These are phyloP conservation scores for Dictyostelium capitatum DNA, from an alignment of 78 protist species.

Conservation along the genomic window DNA sequence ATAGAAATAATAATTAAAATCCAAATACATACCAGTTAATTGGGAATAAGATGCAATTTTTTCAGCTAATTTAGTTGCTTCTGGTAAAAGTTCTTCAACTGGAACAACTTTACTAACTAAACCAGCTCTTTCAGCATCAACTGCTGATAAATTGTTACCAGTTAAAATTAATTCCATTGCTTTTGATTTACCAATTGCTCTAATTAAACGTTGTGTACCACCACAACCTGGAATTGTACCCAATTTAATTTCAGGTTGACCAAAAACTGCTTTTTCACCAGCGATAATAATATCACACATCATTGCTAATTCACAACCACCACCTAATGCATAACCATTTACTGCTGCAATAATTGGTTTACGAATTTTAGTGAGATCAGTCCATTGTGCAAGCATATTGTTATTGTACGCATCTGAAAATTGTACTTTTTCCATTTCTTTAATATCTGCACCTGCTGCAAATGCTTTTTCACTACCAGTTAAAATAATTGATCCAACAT, in stretches of 20 bases:
- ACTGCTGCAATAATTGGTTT: conserved; percentile 99
- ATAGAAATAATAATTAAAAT: neutral
- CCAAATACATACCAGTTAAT: conserved; percentile 61
- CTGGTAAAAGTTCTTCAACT: conserved; percentile 86
- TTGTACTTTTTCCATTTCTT: conserved; percentile 89
- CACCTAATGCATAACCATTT: conserved; percentile 98
- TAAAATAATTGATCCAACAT: conserved; percentile 91
- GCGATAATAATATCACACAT: conserved; percentile 96
- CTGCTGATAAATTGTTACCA: conserved; percentile 88
- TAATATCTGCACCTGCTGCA: conserved; percentile 99
- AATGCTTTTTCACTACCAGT: conserved; percentile 97
- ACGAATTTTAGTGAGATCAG: conserved; percentile 51
- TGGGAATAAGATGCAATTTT: conserved; percentile 90
- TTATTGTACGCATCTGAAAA: conserved; percentile 80
- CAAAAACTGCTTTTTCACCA: conserved; percentile 93
- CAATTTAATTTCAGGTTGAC: conserved; percentile 97
- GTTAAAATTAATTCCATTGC: conserved; percentile 97
- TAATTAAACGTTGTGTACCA: conserved; percentile 97
- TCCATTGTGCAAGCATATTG: conserved; percentile 90
- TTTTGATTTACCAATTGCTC: conserved; percentile 96
- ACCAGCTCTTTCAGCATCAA: conserved; percentile 87
- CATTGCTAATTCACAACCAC: conserved; percentile 99
- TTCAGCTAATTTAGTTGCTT: conserved; percentile 77
- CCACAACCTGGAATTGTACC: conserved; percentile 99
- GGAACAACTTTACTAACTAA: conserved; percentile 93